Evolutionary conservation across 306 rosid species (phyloP), one percentile per base, ranked within the genome.

Genomic region (Prunus fruticosa): DNA sequence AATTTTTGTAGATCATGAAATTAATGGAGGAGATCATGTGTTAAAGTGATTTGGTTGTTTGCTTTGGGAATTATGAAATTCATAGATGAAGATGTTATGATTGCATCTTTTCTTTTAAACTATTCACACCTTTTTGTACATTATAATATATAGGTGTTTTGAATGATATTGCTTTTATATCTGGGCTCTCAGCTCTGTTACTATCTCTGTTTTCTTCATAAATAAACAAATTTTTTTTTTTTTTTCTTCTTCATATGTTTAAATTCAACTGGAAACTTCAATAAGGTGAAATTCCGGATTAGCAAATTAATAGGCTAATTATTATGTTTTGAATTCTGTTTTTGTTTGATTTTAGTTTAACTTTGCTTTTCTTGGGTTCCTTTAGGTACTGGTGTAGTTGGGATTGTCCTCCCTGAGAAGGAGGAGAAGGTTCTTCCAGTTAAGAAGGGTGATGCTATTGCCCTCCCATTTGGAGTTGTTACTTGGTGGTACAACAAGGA

Each of bases 401-500:
- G 97, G 75, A 77, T 93, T 28, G 88, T 93, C 16, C 90, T 81
- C 25, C 96, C 96, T 14, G 96, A 90, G 69, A 41, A 79, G 19
- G 91, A 93, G 73, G 96, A 93, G 86, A 90, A 84, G 84, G 91
- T 90, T 46, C 46, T 93, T 61, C 88, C 91, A 73, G 86, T 93
- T 23, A 93, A 90, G 79, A 87, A 89, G 84, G 96, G 96, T n/a
- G 96, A 93, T 72, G 91, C 96, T 11, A 69, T 92, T 79, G 96
- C 97, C 30, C 89, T 92, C 13, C 96, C 97, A 18, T 88, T 92
- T 52, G 96, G 96, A 32, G 91, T 87, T 74, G 93, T 93, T 11
- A 90, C 93, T 1, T 93, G 97, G 97, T 93, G 96, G 93, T 80
- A 69, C 75, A 93, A 90, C 82, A 88, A 84, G 81, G 92, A 87